A percentile compares a stretch with the other conserved stretches of the same genome.
Evolutionary conservation across 768 basidiomycete species (phyloP).

Genomic region (Imleria badia): DNA sequence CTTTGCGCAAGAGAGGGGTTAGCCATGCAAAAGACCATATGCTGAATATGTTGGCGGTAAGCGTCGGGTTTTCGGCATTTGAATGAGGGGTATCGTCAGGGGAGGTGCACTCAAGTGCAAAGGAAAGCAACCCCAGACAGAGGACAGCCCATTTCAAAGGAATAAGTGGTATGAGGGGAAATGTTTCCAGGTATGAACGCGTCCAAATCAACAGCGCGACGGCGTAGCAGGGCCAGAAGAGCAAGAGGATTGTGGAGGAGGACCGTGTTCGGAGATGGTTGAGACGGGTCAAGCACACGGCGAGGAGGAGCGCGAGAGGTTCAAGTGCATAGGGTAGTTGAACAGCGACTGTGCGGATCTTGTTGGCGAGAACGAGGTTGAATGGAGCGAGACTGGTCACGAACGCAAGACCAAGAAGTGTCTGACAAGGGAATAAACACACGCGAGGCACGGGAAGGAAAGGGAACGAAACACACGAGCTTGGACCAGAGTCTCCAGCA

Average conservation of each 20-base stretch:
- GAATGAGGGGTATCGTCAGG: constrained; percentile 51
- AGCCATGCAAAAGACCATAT: constrained; percentile 87
- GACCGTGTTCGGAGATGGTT: constrained; percentile 72
- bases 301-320: constrained; percentile 48
- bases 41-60: constrained; percentile 81
- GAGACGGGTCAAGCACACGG: constrained; percentile 53
- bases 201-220: constrained; percentile 52
- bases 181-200: constrained; percentile 48
- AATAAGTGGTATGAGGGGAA: constrained; percentile 37
- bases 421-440: constrained; percentile 34
- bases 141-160: constrained; percentile 44
- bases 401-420: constrained; percentile 47
- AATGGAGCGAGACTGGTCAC: too few relatives aligned
- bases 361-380: constrained; percentile 38
- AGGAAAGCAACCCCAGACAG: constrained; percentile 51
- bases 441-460: neutral
- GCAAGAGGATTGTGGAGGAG: constrained; percentile 69
- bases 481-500: constrained; percentile 55
- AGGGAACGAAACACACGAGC: constrained; percentile 56
- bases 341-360: constrained; percentile 39
- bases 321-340: constrained; percentile 57
- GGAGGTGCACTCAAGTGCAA: constrained; percentile 67
- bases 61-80: constrained; percentile 60
- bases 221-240: constrained; percentile 81
- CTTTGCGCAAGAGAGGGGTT: constrained; percentile 74